These are phyloP conservation scores for Auriscalpium vulgare DNA, from an alignment of 768 basidiomycete species.

Conservation along the genomic window DNA sequence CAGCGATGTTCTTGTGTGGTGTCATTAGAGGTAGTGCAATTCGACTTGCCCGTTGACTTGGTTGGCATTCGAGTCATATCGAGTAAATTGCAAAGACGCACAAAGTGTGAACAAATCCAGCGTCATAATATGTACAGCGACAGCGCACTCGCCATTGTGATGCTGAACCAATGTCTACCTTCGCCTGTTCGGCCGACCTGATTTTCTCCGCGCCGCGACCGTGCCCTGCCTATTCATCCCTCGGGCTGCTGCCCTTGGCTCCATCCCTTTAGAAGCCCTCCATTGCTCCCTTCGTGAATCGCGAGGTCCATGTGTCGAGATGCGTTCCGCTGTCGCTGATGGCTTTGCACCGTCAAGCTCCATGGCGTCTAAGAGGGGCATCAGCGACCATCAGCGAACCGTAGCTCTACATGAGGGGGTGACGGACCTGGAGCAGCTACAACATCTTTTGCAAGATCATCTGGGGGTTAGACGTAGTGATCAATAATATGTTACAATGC, in stretches of 20 bases:
- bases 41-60: not conserved
- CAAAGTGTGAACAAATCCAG: not conserved
- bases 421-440: not conserved
- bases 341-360: conserved; percentile 35
- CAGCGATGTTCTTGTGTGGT: conserved; percentile 84
- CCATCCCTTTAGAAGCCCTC: conserved; percentile 73
- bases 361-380: conserved; percentile 37
- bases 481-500: not conserved
- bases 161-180: conserved; percentile 33
- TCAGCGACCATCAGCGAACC: not conserved
- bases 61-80: not conserved
- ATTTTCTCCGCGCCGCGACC: conserved; percentile 50
- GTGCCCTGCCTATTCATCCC: conserved; percentile 66
- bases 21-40: conserved; percentile 37
- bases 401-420: not conserved
- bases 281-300: conserved; percentile 73
- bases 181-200: conserved; percentile 65
- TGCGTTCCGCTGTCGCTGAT: conserved; percentile 24
- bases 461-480: not conserved
- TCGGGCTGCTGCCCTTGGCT: conserved; percentile 37
- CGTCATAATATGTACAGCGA: too few relatives aligned
- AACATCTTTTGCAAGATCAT: not conserved
- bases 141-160: not conserved
- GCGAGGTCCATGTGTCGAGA: conserved; percentile 82
- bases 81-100: not conserved